Conservation (phyloP, 768 basidiomycete genomes). For the Lactarius vividus region DNA sequence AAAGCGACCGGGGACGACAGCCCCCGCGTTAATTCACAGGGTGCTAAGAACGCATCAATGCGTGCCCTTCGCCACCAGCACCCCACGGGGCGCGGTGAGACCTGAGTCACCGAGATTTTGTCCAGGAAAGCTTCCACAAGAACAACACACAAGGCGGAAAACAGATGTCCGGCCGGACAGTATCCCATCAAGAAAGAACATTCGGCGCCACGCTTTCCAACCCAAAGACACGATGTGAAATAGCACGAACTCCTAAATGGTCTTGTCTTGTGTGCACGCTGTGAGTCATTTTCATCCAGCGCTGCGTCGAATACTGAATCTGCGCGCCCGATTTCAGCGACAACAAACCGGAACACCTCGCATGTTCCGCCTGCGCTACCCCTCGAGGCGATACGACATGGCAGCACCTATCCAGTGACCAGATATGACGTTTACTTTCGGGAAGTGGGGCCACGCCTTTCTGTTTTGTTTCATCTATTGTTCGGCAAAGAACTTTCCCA, state of each 20-base stretch:
- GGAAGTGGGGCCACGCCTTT: not conserved
- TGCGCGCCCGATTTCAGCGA: conserved; percentile 36
- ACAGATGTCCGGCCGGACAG: not conserved
- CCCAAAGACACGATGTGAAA: not conserved
- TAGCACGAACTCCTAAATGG: conserved; percentile 24
- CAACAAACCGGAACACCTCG: conserved; percentile 52
- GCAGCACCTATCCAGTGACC: not conserved
- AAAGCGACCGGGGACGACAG: not conserved
- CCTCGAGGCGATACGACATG: conserved; percentile 42
- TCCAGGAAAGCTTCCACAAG: conserved; percentile 40
- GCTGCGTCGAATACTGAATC: not conserved
- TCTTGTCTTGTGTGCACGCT: conserved; percentile 20
- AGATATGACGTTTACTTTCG: not conserved
- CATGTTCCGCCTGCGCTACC: conserved; percentile 61
- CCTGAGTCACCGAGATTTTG: conserved; percentile 24
- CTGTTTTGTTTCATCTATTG: not conserved
- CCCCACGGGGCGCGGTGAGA: not conserved
- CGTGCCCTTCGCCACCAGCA: conserved; percentile 8
- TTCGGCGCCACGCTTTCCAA: conserved; percentile 11
- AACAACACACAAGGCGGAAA: conserved; percentile 6
- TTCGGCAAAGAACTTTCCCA: not conserved
- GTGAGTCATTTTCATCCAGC: not conserved
- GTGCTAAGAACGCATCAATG: not conserved
- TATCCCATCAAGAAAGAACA: not conserved
- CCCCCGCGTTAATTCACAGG: not conserved